A percentile compares a stretch with the other conserved stretches of the same genome.
phyloP scores from a whole-genome alignment of 2,329 filamentous ascomycete genomes.

The Aspergillus sp. region DNA sequence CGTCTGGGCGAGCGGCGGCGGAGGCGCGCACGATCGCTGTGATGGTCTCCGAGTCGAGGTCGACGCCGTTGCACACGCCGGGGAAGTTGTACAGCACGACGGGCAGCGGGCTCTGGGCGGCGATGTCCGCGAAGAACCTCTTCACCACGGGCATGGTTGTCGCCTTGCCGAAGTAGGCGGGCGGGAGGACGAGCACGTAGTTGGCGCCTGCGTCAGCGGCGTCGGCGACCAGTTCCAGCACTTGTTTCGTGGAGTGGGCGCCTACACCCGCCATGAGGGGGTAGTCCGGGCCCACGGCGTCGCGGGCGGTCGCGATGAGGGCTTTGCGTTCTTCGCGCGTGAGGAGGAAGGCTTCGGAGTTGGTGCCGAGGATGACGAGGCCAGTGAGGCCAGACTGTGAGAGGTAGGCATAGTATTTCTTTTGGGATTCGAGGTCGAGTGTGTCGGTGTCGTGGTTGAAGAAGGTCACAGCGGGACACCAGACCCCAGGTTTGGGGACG shows the following conservation, averaged over 20 bases:
- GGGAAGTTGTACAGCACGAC: slow-evolving; percentile 69
- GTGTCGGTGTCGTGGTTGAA: slow-evolving; percentile 51
- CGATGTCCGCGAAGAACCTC: slow-evolving; percentile 59
- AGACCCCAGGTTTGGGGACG: slow-evolving; percentile 40
- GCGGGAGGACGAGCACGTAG: slow-evolving; percentile 60
- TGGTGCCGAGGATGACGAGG: slow-evolving; percentile 55
- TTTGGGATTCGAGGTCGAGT: slow-evolving; percentile 48
- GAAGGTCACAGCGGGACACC: slow-evolving; percentile 55
- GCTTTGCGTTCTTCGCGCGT: slow-evolving; percentile 58
- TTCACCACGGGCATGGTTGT: slow-evolving; percentile 57
- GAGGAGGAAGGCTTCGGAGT: slow-evolving; percentile 56
- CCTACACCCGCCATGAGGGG: slow-evolving; percentile 64
- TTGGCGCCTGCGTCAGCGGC: slow-evolving; percentile 60
- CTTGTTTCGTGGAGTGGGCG: slow-evolving; percentile 63
- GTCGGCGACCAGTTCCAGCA: slow-evolving; percentile 58
- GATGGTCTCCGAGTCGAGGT: slow-evolving; percentile 64
- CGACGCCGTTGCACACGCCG: slow-evolving; percentile 64
- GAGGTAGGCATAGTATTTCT: slow-evolving; percentile 53
- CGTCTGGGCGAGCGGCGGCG: slow-evolving; percentile 30
- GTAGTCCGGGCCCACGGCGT: slow-evolving; percentile 51
- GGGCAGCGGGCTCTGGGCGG: slow-evolving; percentile 50
- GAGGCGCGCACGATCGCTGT: slow-evolving; percentile 50
- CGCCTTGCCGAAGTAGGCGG: slow-evolving; percentile 64
- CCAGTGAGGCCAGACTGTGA: slow-evolving; percentile 50
- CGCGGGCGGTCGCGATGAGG: slow-evolving; percentile 56